These are phyloP conservation scores for Penicillium subrubescens DNA, from an alignment of 495 filamentous ascomycete genomes.

Conservation along the genomic window DNA sequence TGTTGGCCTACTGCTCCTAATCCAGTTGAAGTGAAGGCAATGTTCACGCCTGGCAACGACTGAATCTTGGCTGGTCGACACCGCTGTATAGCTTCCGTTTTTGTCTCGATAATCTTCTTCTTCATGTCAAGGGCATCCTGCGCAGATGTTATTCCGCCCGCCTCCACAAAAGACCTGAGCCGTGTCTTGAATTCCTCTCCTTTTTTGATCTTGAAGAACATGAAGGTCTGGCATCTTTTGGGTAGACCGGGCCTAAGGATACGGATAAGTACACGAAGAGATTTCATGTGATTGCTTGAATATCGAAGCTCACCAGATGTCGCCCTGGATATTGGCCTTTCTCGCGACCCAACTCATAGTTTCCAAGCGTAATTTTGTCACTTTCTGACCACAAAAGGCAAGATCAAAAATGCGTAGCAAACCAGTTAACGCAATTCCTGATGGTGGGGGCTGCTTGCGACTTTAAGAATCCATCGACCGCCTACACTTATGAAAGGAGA, in stretches of 20 bases:
- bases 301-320: background rate
- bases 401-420: background rate
- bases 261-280: background rate
- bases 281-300: background rate
- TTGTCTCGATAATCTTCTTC: background rate
- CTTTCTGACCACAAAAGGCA: background rate
- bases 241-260: conserved; percentile 16
- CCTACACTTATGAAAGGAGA: background rate
- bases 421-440: background rate
- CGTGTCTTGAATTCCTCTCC: conserved; percentile 12
- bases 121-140: background rate
- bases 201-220: conserved; percentile 20
- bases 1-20: background rate
- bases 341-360: background rate
- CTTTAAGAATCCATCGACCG: background rate
- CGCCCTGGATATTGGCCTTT: background rate
- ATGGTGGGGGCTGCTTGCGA: background rate
- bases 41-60: background rate
- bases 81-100: background rate
- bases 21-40: background rate
- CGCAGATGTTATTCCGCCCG: background rate
- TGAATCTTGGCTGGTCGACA: background rate
- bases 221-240: conserved; percentile 16
- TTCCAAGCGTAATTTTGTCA: background rate
- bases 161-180: conserved; percentile 4